phyloP scores from a whole-genome alignment of 805 yeast genomes.

The Kuraishia ogatae region DNA sequence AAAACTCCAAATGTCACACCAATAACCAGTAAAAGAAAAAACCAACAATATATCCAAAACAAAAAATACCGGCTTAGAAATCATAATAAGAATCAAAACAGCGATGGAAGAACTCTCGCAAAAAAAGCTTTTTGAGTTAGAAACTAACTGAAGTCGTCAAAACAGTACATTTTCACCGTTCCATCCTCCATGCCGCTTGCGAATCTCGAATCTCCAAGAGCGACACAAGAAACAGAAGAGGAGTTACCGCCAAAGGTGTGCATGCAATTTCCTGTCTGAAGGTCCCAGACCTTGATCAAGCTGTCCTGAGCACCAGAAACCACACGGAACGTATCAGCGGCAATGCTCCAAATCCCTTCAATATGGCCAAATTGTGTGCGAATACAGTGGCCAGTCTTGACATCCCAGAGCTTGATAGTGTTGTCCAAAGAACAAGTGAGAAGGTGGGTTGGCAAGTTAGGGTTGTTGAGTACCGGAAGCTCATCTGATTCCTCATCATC shows the following conservation, averaged over 20 bases:
- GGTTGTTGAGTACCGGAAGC: constrained; percentile 15
- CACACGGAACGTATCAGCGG: constrained; percentile 91
- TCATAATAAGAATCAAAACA: neutral
- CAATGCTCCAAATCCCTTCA: constrained; percentile 96
- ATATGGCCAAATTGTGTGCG: constrained; percentile 96
- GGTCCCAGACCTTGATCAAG: constrained; percentile 87
- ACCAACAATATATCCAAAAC: neutral
- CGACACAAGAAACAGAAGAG: constrained; percentile 61
- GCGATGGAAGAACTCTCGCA: neutral
- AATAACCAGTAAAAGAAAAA: neutral
- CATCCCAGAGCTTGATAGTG: constrained; percentile 90
- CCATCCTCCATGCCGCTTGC: constrained; percentile 91
- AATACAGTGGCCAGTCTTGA: constrained; percentile 76
- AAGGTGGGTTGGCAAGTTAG: constrained; percentile 68
- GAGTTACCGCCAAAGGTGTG: constrained; percentile 79
- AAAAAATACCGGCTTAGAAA: neutral
- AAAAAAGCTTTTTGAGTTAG: neutral
- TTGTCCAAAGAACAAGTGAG: constrained; percentile 85
- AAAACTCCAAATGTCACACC: neutral
- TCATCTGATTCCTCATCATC: constrained; percentile 7
- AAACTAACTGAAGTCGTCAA: constrained; percentile 32
- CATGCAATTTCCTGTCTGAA: constrained; percentile 89
- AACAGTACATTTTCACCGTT: constrained; percentile 73
- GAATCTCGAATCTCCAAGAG: constrained; percentile 79
- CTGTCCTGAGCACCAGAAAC: constrained; percentile 94